These are phyloP conservation scores for Colletotrichum gigasporum DNA, from an alignment of 2,329 filamentous ascomycete species.

Conservation along the genomic window DNA sequence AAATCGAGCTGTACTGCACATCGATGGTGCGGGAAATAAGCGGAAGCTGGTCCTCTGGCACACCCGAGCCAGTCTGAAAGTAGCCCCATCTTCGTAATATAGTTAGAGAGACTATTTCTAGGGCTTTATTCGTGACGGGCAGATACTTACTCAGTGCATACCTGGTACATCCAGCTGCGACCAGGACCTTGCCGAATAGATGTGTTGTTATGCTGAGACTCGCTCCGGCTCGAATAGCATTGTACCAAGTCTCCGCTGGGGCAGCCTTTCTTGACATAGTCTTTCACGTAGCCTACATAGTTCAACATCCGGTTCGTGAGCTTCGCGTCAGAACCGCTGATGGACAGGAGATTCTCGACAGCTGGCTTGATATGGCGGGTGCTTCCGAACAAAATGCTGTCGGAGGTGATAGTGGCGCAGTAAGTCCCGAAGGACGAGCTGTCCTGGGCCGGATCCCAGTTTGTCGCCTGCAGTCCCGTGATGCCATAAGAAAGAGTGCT, in stretches of 20 bases:
- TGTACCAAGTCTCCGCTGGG: conserved; percentile 36
- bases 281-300: conserved; percentile 57
- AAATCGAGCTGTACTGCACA: conserved; percentile 67
- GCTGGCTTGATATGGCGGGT: conserved; percentile 45
- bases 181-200: conserved; percentile 33
- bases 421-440: conserved; percentile 54
- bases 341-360: conserved; percentile 49
- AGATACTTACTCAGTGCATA: conserved; percentile 62
- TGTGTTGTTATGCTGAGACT: conserved; percentile 32
- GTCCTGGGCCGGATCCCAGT: conserved; percentile 63
- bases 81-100: conserved; percentile 73
- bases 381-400: conserved; percentile 50
- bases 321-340: conserved; percentile 45
- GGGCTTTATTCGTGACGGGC: background rate
- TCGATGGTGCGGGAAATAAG: conserved; percentile 77
- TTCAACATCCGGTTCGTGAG: conserved; percentile 59
- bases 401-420: conserved; percentile 56
- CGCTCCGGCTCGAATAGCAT: conserved; percentile 42
- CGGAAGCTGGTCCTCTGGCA: conserved; percentile 70
- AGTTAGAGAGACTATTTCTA: conserved; percentile 23
- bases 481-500: conserved; percentile 51
- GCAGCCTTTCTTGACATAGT: conserved; percentile 35
- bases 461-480: conserved; percentile 54
- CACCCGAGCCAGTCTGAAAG: conserved; percentile 77
- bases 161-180: conserved; percentile 62